Base-by-base conservation (phyloP, 2,329 filamentous ascomycete genomes). In the Microcyclospora pomicola region DNA sequence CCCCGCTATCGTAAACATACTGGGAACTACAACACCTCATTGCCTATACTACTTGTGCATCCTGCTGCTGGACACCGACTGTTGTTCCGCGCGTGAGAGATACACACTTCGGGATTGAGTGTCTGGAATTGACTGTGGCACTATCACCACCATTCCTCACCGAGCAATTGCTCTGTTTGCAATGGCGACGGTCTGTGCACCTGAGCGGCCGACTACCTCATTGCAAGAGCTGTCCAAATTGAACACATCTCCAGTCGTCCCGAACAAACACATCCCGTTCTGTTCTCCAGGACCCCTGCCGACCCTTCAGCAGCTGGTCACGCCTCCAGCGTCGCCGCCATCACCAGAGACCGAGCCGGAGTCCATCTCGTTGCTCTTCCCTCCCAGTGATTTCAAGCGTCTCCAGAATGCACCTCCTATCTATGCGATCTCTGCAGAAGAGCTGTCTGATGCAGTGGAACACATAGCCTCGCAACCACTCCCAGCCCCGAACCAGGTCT, bases 201-300 rank as follows among this genome's bases (percentile, higher is more conserved):
- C 37, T 47, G 19, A 24, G 19, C 19, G 19, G 19, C 19, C 19
- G 19, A 56, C 34, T 53, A 62, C 43, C 53, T 53, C 27, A 34
- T 36, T 29, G 45, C 45, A 32, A n/a, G 27, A 37, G 40, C 64
- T 71, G 27, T 31, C 30, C 9, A 31, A 31, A 15, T 62, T 69
- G 49, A 70, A 68, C 34, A 68, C 71, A 6, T 72, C 74, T 13
- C 65, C 81, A 6, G 68, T 91, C 15, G 52, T 70, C 2, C 84
- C 86, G 9, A 94, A 93, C 63, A 93, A 91, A 61, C 85, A 94
- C 61, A 69, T 94, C 15, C 86, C 87, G n/a, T 67, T 80, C 49
- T 94, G 85, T 61, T 81, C 85, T n/a, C 75, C 86, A 1, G 86
- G 86, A 2, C 80, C 83, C 2, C 56, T 59, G 12, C 44, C 74